These are phyloP conservation scores for Phyllostachys edulis DNA, from an alignment of 176 grass and related monocot species.

Conservation along the genomic window DNA sequence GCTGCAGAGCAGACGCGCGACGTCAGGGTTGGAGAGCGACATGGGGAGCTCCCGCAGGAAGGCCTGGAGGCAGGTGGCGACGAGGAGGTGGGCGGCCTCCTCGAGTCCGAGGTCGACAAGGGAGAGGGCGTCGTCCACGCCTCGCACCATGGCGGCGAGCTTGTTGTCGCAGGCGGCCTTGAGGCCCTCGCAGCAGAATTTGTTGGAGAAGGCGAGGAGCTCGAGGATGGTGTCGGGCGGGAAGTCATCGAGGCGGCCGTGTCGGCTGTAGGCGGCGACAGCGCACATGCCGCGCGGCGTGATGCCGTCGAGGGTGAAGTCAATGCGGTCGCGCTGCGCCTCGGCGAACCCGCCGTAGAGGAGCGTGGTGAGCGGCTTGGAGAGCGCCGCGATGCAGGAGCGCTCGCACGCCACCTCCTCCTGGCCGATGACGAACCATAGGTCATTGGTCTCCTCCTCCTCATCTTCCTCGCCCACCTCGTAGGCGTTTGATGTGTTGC, in stretches of 20 bases:
- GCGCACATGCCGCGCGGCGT: conserved; percentile 68
- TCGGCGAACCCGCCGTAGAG: conserved; percentile 95
- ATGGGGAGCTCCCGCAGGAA: conserved; percentile 91
- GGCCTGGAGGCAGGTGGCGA: conserved; percentile 81
- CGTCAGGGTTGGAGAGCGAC: conserved; percentile 61
- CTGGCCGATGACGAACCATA: conserved; percentile 85
- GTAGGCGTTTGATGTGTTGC: neutral
- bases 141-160: conserved; percentile 62
- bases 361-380: conserved; percentile 74
- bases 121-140: conserved; percentile 60
- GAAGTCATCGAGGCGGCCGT: conserved; percentile 50
- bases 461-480: conserved; percentile 11
- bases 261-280: conserved; percentile 59
- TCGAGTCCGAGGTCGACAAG: conserved; percentile 80
- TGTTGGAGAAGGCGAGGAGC: conserved; percentile 82
- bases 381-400: conserved; percentile 74
- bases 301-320: conserved; percentile 79
- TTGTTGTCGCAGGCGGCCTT: conserved; percentile 74
- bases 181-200: conserved; percentile 86
- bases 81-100: conserved; percentile 70
- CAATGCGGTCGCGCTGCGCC: conserved; percentile 71
- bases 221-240: conserved; percentile 63
- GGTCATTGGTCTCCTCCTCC: conserved; percentile 58
- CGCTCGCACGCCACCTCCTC: conserved; percentile 85
- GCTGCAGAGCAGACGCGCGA: conserved; percentile 71